A percentile compares a stretch with the other conserved stretches of the same genome.
These are phyloP conservation scores for Chrysanthemum lavandulifolium DNA, from an alignment of 129 eudicot genomes.

Conservation along the genomic window DNA sequence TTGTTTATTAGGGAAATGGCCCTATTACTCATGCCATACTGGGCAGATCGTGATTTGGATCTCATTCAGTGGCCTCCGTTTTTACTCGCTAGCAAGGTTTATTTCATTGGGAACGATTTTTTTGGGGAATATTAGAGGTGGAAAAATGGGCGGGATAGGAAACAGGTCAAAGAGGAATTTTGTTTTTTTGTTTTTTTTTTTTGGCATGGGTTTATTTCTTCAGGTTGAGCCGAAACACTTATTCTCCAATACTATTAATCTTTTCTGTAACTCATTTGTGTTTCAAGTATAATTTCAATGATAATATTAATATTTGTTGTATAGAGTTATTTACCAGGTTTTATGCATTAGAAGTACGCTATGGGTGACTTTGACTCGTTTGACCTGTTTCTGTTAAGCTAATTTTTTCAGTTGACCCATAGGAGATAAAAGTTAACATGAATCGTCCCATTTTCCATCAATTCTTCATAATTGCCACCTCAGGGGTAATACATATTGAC, in stretches of 20 bases:
- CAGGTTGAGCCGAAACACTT: background rate
- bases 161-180: background rate
- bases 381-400: background rate
- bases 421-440: background rate
- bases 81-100: slow-evolving; percentile 92
- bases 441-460: background rate
- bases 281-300: background rate
- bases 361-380: background rate
- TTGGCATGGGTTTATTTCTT: background rate
- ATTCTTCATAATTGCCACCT: background rate
- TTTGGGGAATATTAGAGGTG: slow-evolving; percentile 10
- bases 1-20: slow-evolving; percentile 59
- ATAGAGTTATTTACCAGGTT: background rate
- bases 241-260: background rate
- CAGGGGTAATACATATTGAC: background rate
- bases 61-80: slow-evolving; percentile 97
- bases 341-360: background rate
- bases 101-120: slow-evolving; percentile 5
- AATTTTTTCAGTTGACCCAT: background rate
- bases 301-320: background rate
- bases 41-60: slow-evolving; percentile 73
- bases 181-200: too few species aligned
- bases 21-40: slow-evolving; percentile 76
- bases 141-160: background rate
- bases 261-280: background rate